A percentile compares a stretch with the other conserved stretches of the same genome.
Conservation (phyloP, 352 stramenopile genomes). For the Globisporangium orthogonon region DNA sequence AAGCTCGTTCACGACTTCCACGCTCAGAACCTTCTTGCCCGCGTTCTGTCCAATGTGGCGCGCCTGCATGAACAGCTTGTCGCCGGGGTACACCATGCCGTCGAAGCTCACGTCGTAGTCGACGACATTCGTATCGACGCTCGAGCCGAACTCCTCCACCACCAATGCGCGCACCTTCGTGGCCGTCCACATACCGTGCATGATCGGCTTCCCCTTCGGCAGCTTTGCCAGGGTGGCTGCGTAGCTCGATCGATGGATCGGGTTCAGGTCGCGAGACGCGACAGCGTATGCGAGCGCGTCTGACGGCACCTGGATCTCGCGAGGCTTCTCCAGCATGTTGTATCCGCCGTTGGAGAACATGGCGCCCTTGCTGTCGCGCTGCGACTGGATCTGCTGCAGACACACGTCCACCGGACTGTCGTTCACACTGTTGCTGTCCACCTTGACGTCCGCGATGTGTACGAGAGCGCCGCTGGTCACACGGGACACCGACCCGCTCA, state of each 20-base stretch:
- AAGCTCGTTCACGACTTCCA: slow-evolving; percentile 69
- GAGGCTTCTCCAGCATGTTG: slow-evolving; percentile 56
- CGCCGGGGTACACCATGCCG: slow-evolving; percentile 83
- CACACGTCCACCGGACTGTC: slow-evolving; percentile 43
- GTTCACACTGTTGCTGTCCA: slow-evolving; percentile 25
- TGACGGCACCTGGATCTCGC: slow-evolving; percentile 60
- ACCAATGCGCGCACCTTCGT: slow-evolving; percentile 74
- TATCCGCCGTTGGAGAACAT: slow-evolving; percentile 54
- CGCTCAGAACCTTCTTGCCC: slow-evolving; percentile 56
- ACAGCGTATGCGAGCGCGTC: slow-evolving; percentile 66
- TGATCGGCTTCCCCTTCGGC: slow-evolving; percentile 70
- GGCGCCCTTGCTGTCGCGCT: slow-evolving; percentile 8
- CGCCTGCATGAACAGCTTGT: slow-evolving; percentile 74
- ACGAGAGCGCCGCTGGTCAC: too few species aligned
- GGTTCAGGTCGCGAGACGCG: slow-evolving; percentile 75
- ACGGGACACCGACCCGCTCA: slow-evolving; percentile 40
- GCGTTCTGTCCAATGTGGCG: slow-evolving; percentile 57
- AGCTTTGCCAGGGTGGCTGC: slow-evolving; percentile 70
- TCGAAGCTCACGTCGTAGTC: slow-evolving; percentile 82
- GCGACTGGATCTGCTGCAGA: slow-evolving; percentile 26
- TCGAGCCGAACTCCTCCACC: slow-evolving; percentile 36
- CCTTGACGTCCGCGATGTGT: slow-evolving; percentile 24
- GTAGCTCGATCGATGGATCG: slow-evolving; percentile 81
- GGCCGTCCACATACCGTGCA: slow-evolving; percentile 86
- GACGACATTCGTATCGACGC: slow-evolving; percentile 59